Conservation (phyloP, 441 rosid genomes). For the Viola pubescens region DNA sequence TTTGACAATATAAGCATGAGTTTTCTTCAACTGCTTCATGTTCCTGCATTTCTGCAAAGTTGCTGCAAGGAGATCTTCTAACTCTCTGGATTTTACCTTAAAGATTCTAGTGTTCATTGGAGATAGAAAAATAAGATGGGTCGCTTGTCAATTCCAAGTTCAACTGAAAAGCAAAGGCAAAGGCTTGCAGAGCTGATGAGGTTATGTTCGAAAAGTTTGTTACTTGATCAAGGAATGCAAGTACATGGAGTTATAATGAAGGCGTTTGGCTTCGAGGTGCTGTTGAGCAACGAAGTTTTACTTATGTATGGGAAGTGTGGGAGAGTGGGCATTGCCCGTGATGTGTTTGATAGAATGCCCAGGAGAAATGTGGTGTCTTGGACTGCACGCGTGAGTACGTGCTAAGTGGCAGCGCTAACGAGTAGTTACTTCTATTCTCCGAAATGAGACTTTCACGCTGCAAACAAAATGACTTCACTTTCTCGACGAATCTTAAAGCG, state of each 20-base stretch:
- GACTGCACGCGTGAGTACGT: slow-evolving; percentile 72
- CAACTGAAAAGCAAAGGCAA: slow-evolving; percentile 35
- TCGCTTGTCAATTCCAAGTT: slow-evolving; percentile 11
- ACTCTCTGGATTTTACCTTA: slow-evolving; percentile 24
- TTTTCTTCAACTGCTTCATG: slow-evolving; percentile 31
- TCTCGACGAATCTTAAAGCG: slow-evolving; percentile 63
- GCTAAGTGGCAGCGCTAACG: slow-evolving; percentile 33
- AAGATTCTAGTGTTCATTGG: slow-evolving; percentile 7
- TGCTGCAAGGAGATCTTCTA: slow-evolving; percentile 38
- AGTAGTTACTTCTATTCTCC: slow-evolving; percentile 33
- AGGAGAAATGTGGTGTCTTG: slow-evolving; percentile 86
- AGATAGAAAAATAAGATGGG: not conserved
- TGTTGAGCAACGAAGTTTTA: slow-evolving; percentile 40
- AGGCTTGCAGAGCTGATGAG: slow-evolving; percentile 47
- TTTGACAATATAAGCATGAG: slow-evolving; percentile 31
- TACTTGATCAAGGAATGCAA: slow-evolving; percentile 55
- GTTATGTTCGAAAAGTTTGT: slow-evolving; percentile 44
- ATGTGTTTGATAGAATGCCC: slow-evolving; percentile 71
- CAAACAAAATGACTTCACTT: slow-evolving; percentile 71
- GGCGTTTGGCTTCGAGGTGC: slow-evolving; percentile 16
- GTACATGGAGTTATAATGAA: slow-evolving; percentile 46
- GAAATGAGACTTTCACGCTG: slow-evolving; percentile 37
- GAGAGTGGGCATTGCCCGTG: slow-evolving; percentile 31
- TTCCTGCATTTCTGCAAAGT: slow-evolving; percentile 29
- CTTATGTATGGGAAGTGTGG: slow-evolving; percentile 68